phyloP scores from a whole-genome alignment of 2,329 filamentous ascomycete species.

The Aspergillus ibericus region DNA sequence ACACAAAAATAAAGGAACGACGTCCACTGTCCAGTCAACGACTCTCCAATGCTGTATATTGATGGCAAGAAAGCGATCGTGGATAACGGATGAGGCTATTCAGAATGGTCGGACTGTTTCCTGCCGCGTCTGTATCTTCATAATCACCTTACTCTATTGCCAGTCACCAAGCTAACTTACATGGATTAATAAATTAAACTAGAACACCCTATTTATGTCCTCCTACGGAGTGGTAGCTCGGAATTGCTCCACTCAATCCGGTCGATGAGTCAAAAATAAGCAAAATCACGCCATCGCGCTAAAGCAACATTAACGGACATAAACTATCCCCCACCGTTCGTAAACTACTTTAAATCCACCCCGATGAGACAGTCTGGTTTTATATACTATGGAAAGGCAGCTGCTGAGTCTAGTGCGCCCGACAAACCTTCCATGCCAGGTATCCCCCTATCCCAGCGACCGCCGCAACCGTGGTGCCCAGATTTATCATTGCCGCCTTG shows the following conservation, averaged over 20 bases:
- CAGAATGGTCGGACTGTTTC: no score
- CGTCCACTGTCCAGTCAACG: no score
- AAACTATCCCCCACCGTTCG: background rate
- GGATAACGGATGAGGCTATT: no score
- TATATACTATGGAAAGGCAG: background rate
- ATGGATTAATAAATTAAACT: no score
- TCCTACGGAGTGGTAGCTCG: no score
- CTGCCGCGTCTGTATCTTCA: no score
- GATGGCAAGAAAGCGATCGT: no score
- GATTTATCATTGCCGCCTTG: slow-evolving; percentile 12
- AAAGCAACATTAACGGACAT: background rate
- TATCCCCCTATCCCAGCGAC: slow-evolving; percentile 16
- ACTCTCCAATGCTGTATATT: no score
- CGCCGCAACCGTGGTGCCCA: slow-evolving; percentile 13
- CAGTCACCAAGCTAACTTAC: no score
- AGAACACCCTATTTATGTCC: no score
- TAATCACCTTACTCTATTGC: no score
- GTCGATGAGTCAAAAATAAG: background rate
- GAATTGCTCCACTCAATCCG: background rate
- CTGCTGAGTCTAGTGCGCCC: background rate
- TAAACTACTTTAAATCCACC: background rate
- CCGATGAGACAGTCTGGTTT: fast-evolving
- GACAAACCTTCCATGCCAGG: slow-evolving; percentile 3
- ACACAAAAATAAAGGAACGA: no score
- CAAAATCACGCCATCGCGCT: background rate